phyloP scores from a whole-genome alignment of 2,329 filamentous ascomycete genomes.

The Fusarium nurragi region DNA sequence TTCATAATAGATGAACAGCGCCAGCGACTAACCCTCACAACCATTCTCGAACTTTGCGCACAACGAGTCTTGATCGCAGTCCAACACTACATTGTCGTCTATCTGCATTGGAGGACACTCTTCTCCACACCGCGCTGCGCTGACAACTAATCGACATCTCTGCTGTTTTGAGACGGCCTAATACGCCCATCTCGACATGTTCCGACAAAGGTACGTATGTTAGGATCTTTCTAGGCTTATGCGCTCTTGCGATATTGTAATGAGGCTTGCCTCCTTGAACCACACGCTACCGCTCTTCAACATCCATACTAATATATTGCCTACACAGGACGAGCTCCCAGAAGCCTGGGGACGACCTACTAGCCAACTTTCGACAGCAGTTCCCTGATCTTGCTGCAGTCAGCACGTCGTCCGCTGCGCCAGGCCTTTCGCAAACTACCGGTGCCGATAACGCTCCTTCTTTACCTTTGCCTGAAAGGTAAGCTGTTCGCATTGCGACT shows the following conservation, averaged over 20 bases:
- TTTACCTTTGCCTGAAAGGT: slow-evolving; percentile 44
- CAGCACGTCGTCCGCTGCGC: slow-evolving; percentile 56
- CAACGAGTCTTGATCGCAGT: slow-evolving; percentile 12
- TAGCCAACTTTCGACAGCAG: slow-evolving; percentile 83
- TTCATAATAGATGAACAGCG: slow-evolving; percentile 29
- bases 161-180: slow-evolving; percentile 34
- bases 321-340: slow-evolving; percentile 74
- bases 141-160: slow-evolving; percentile 17
- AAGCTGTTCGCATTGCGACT: slow-evolving; percentile 19
- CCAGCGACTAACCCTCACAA: slow-evolving; percentile 9
- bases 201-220: slow-evolving; percentile 44
- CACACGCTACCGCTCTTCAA: not conserved
- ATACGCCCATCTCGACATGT: slow-evolving; percentile 42
- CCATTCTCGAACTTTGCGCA: slow-evolving; percentile 14
- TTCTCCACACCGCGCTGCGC: slow-evolving; percentile 14
- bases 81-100: slow-evolving; percentile 9
- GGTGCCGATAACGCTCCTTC: slow-evolving; percentile 43
- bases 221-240: not conserved
- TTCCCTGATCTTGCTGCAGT: slow-evolving; percentile 77
- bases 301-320: slow-evolving; percentile 5
- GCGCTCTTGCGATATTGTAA: not conserved
- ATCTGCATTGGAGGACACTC: slow-evolving; percentile 6
- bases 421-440: slow-evolving; percentile 50
- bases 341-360: slow-evolving; percentile 86
- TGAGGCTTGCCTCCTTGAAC: not conserved